Conservation (phyloP, 495 filamentous ascomycete species). For the Trichocladium antarcticum region DNA sequence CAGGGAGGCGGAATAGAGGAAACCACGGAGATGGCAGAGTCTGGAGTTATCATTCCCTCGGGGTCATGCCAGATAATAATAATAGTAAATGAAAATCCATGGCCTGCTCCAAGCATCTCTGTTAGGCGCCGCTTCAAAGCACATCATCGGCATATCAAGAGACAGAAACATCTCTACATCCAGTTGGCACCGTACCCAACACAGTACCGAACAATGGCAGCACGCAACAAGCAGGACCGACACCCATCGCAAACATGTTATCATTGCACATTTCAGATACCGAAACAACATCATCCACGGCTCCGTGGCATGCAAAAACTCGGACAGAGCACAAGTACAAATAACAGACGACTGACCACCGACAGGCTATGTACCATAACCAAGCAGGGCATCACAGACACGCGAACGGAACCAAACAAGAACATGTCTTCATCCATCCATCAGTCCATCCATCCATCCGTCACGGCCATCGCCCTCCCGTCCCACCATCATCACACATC, state of each 20-base stretch:
- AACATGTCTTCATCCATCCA: background rate
- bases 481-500: background rate
- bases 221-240: background rate
- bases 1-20: background rate
- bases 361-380: too few relatives aligned
- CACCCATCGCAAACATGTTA: constrained; percentile 1
- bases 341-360: too few relatives aligned
- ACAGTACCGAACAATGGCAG: background rate
- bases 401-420: background rate
- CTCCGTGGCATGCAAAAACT: too few relatives aligned
- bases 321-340: too few relatives aligned
- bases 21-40: background rate
- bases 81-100: too few relatives aligned
- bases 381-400: background rate
- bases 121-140: too few relatives aligned
- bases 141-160: too few relatives aligned
- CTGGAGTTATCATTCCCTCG: too few relatives aligned
- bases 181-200: too few relatives aligned
- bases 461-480: background rate
- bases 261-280: constrained; percentile 2
- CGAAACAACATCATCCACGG: background rate
- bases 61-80: too few relatives aligned
- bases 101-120: too few relatives aligned
- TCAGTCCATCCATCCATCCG: background rate
- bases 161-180: too few relatives aligned